Conservation (phyloP, 2,329 filamentous ascomycete genomes). For the Penicillium sclerotigenum region DNA sequence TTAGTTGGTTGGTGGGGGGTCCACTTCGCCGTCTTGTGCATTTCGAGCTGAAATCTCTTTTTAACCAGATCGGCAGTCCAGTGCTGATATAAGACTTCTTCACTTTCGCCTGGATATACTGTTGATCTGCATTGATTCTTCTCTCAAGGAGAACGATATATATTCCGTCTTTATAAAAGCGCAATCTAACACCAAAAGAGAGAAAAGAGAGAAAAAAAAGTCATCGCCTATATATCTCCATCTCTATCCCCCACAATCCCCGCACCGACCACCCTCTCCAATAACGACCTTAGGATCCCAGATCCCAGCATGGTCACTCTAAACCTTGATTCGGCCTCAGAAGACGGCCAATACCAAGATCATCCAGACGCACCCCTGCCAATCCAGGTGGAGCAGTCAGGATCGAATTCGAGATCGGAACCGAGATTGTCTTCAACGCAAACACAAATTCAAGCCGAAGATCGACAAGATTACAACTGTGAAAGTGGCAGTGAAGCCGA, state of each 20-base stretch:
- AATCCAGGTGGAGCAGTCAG: neutral
- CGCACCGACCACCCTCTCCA: neutral
- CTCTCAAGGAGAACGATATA: neutral
- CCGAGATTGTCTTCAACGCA: neutral
- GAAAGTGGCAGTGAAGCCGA: conserved; percentile 1
- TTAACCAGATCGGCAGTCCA: neutral
- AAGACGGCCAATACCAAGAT: conserved; percentile 2
- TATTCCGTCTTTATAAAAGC: neutral
- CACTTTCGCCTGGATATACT: neutral
- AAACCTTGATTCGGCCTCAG: neutral
- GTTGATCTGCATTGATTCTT: neutral
- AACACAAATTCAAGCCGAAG: neutral
- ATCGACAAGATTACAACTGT: neutral
- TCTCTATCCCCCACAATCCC: conserved; percentile 5
- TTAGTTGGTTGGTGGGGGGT: neutral
- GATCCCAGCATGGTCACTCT: neutral
- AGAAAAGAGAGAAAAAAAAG: neutral
- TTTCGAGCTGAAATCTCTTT: neutral
- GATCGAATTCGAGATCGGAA: neutral
- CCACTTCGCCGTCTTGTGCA: neutral
- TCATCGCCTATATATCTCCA: neutral
- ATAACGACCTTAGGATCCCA: conserved; percentile 1
- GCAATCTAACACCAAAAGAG: neutral
- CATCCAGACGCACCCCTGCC: conserved; percentile 22
- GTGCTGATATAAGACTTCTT: neutral